Base-by-base conservation (phyloP, 345 rosid genomes). In the Lumnitzera racemosa region DNA sequence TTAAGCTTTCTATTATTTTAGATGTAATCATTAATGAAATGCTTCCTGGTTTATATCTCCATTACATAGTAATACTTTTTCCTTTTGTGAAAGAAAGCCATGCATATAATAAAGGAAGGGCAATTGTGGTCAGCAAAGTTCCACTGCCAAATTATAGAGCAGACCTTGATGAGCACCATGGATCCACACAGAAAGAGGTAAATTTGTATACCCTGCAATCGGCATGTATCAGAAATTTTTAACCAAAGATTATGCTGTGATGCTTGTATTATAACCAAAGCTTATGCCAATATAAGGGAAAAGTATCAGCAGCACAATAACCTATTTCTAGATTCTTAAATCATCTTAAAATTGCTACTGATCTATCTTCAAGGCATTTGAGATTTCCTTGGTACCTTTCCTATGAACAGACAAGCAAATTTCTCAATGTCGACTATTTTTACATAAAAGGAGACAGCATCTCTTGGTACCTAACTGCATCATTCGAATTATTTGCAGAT, bases 141-240 rank as follows among this genome's bases (percentile, higher is more conserved):
- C 97, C 94, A 13, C 67, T 92, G 72, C 98, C 97, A 13, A 66
- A 84, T 81, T 92, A 92, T 76, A 72, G 96, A 5, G 96, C 89
- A 15, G 98, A 92, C 79, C 95, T 89, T 54, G 98, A 92, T 74
- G 96, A 92, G 67, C 77, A 74, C 2, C 98, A 92, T 74, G 98
- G 98, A 71, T 89, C 97, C 52, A 80, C 89, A 47, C 95, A 84
- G 66, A 82, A 89, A 66, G 94, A 83, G 96, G 98, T 84, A 68
- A 55, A 29, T 36, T 9, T 36, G 43, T 36, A 1, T 36, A 36
- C 10, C 43, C 20, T 20, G 20, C 20, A 20, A 20, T 20, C 10
- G 11, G 43, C 11, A 9, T 36, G 9, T 36, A 36, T 36, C 10
- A 36, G 43, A 36, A 36, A 1, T 36, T 36, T 9, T 1, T 20